Conservation (phyloP, 1,139 yeast species). For the Pichia sp. region DNA sequence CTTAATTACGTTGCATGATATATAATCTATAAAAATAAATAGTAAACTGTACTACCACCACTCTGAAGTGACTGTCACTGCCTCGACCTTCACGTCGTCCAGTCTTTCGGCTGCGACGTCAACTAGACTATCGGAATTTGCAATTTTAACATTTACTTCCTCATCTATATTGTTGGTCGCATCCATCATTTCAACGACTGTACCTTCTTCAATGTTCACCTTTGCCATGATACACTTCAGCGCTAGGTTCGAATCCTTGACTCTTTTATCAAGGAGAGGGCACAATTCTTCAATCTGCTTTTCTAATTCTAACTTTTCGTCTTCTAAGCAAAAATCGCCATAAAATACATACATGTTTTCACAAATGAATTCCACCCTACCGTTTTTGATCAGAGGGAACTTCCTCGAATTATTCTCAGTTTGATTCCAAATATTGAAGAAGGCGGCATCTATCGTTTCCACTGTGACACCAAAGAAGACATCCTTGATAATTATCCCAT, state of each 20-base stretch:
- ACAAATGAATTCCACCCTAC: constrained; percentile 38
- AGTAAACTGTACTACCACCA: constrained; percentile 27
- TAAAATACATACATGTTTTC: constrained; percentile 43
- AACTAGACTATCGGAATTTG: neutral
- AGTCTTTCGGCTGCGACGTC: constrained; percentile 5
- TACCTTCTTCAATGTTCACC: constrained; percentile 33
- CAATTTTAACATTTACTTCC: neutral
- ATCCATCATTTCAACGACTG: constrained; percentile 13
- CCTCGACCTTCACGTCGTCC: constrained; percentile 12
- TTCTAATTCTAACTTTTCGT: constrained; percentile 27
- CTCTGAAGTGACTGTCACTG: constrained; percentile 10
- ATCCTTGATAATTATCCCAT: constrained; percentile 53
- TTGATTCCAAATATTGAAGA: constrained; percentile 28
- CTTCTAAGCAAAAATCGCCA: constrained; percentile 31
- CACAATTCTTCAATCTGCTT: constrained; percentile 35
- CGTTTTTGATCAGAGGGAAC: constrained; percentile 25
- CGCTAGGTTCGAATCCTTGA: constrained; percentile 43
- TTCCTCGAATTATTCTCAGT: neutral
- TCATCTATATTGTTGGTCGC: neutral
- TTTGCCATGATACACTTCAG: constrained; percentile 46
- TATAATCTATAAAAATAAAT: constrained; percentile 1
- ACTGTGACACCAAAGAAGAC: constrained; percentile 50
- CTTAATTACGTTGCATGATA: neutral
- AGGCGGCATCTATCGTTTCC: constrained; percentile 39
- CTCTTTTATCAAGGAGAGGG: constrained; percentile 33